Base-by-base conservation (phyloP, 2,329 filamentous ascomycete species). In the Fusarium zealandicum region DNA sequence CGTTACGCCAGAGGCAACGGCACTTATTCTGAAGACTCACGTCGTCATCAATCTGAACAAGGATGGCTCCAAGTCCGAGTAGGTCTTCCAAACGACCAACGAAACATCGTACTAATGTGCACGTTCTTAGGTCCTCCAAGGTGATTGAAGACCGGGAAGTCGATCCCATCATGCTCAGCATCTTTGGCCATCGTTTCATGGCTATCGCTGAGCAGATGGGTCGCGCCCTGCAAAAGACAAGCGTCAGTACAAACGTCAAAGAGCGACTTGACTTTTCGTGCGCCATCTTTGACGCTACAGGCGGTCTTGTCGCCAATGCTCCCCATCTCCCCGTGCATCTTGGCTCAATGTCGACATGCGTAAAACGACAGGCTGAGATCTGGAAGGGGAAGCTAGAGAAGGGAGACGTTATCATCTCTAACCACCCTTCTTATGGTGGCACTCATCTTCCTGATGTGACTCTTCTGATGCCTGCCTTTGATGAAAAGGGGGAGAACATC, bases 141-240 rank as follows among this genome's bases (percentile, higher is more conserved):
- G 50, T 52, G 14, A 60, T 57, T 10, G 40, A 39, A 1, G 61
- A 71, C 27, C 63, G 64, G 3, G 68, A 72, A 42, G 1, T 96
- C 93, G 88, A 93, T 67, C 90, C 90, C 0, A 90, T 93, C 63
- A 82, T 91, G 75, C 80, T 93, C 4, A 90, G 86, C 63, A 90
- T 93, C 50, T 93, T 93, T 65, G 89, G 88, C 0, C 89, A 93
- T 70, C 82, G 90, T 6, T 93, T 93, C 75, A 93, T 93, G 90
- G 87, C 88, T 2, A 92, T 93, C 63, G 90, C 90, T 1, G 90
- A 93, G 70, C 90, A 93, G 67, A 93, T 93, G 90, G 90, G 90
- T 1, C 80, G 89, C 39, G 87, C 88, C 10, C 73, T 93, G 20
- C 90, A 93, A 68, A 93, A 93, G 75, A 92, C 89, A 0, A 89